Evolutionary conservation across 2,329 filamentous ascomycete genomes (phyloP), one percentile per base, ranked within the genome.

Genomic region (Hypocreales sp.): DNA sequence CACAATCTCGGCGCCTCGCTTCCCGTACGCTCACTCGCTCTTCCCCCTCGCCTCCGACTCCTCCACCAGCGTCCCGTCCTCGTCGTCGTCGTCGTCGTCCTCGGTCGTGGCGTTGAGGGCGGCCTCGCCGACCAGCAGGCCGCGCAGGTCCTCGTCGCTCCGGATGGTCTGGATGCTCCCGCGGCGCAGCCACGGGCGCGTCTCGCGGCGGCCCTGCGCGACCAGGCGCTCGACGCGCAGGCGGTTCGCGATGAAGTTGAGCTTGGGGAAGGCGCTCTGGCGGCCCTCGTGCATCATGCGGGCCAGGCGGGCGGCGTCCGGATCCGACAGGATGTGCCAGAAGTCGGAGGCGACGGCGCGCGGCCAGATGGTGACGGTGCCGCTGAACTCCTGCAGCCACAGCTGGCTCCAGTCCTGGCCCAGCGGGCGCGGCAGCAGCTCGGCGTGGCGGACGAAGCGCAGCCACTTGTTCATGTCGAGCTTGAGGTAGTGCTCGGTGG

Each of bases 401-500:
- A 98, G 73, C 52, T 93, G 80, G 32, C 78, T 86, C 90, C 90
- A 98, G 49, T 98, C 90, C 51, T 95, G 87, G 3, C 86, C 87
- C 14, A 95, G 53, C 0, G 83, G 84, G 0, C 90, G 73, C 1
- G 90, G 90, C 0, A 98, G 68, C 4, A 98, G 64, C 51, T 98
- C 90, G 0, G 95, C 67, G 46, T 94, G 84, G 2, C 86, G 77
- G 22, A 95, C 67, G 13, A 98, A 87, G 47, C 90, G 90, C 21
- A 98, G 72, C 84, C 90, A 98, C 59, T 98, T 98, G 42, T 81
- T 92, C 40, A 98, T 66, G 50, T 98, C 90, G 15, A 98, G 72
- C 51, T 95, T 95, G 47, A 98, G 71, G 47, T 90, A 93, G 50
- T 94, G 84, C 53, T 98, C 90, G 5, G 79, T 72, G 0, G 90